phyloP scores from a whole-genome alignment of 768 basidiomycete genomes.

The Lactarius akahatsu region DNA sequence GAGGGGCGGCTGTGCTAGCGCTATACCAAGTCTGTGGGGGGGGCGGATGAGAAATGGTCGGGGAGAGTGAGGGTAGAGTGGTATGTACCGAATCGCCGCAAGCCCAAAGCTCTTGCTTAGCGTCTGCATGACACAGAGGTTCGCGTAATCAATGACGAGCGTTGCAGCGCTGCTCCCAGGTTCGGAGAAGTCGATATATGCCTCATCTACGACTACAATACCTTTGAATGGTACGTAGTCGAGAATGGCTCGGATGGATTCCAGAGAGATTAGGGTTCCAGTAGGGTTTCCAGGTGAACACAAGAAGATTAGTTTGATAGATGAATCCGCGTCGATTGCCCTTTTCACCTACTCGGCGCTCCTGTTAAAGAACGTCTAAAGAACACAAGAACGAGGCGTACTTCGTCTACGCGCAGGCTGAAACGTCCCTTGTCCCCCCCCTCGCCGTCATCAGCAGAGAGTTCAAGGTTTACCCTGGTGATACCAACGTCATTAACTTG shows the following conservation, averaged over 20 bases:
- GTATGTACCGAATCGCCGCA: slow-evolving; percentile 83
- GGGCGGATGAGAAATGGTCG: slow-evolving; percentile 1
- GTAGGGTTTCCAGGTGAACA: slow-evolving; percentile 98
- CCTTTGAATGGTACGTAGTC: slow-evolving; percentile 85
- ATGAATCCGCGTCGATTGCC: slow-evolving; percentile 63
- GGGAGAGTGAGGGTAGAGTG: background rate
- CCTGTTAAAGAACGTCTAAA: background rate
- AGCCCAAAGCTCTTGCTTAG: slow-evolving; percentile 95
- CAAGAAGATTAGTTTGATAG: slow-evolving; percentile 89
- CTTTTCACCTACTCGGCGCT: slow-evolving; percentile 59
- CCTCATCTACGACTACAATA: slow-evolving; percentile 92
- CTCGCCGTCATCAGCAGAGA: slow-evolving; percentile 60
- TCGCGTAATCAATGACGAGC: slow-evolving; percentile 78
- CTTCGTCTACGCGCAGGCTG: slow-evolving; percentile 71
- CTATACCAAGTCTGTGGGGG: slow-evolving; percentile 75
- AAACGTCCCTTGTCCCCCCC: slow-evolving; percentile 73
- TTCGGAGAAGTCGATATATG: slow-evolving; percentile 91
- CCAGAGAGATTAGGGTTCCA: slow-evolving; percentile 78
- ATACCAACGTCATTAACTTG: slow-evolving; percentile 91
- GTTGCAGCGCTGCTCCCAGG: slow-evolving; percentile 59
- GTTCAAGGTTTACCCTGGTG: slow-evolving; percentile 70
- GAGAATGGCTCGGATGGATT: slow-evolving; percentile 64
- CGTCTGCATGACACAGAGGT: slow-evolving; percentile 94
- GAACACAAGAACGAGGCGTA: slow-evolving; percentile 37
- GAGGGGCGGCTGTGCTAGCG: slow-evolving; percentile 84